Conservation (phyloP, 2,329 filamentous ascomycete genomes). For the Harringtonia lauricola region DNA sequence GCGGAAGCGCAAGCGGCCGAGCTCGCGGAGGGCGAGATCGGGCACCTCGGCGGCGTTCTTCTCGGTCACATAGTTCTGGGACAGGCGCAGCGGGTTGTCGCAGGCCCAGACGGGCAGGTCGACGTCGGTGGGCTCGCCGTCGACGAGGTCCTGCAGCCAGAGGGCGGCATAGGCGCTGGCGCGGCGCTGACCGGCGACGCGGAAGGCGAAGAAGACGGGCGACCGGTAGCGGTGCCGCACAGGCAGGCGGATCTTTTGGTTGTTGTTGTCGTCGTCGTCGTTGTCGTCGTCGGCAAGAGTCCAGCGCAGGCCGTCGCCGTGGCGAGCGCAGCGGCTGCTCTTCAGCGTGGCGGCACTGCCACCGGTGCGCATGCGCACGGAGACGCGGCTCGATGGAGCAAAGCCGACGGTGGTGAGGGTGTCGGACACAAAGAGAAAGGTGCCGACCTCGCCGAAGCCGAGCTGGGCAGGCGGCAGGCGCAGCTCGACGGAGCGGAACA, state of each 20-base stretch:
- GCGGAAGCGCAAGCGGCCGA: conserved; percentile 72
- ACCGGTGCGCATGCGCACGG: conserved; percentile 71
- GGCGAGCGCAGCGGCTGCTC: conserved; percentile 47
- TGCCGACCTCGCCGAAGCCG: conserved; percentile 83
- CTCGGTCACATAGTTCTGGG: conserved; percentile 86
- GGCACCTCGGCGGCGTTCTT: conserved; percentile 59
- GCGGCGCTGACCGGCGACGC: conserved; percentile 55
- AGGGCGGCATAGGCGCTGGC: conserved; percentile 67
- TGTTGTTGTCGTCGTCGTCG: conserved; percentile 18
- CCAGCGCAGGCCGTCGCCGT: conserved; percentile 35
- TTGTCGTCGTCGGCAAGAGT: conserved; percentile 28
- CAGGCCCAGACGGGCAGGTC: conserved; percentile 90
- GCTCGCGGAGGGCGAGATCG: conserved; percentile 64
- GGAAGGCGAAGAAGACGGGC: conserved; percentile 81
- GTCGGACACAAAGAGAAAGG: conserved; percentile 75
- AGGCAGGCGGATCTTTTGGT: conserved; percentile 55
- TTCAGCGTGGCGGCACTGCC: conserved; percentile 66
- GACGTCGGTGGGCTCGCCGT: conserved; percentile 66
- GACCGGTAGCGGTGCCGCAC: conserved; percentile 86
- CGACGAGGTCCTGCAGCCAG: conserved; percentile 78
- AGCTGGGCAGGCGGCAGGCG: conserved; percentile 74
- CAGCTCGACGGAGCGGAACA: conserved; percentile 85
- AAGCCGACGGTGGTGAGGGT: conserved; percentile 56
- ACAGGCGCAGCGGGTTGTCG: conserved; percentile 60
- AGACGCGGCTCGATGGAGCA: conserved; percentile 52